These are phyloP conservation scores for Lachnellula cervina DNA, from an alignment of 2,329 filamentous ascomycete species.

Conservation along the genomic window DNA sequence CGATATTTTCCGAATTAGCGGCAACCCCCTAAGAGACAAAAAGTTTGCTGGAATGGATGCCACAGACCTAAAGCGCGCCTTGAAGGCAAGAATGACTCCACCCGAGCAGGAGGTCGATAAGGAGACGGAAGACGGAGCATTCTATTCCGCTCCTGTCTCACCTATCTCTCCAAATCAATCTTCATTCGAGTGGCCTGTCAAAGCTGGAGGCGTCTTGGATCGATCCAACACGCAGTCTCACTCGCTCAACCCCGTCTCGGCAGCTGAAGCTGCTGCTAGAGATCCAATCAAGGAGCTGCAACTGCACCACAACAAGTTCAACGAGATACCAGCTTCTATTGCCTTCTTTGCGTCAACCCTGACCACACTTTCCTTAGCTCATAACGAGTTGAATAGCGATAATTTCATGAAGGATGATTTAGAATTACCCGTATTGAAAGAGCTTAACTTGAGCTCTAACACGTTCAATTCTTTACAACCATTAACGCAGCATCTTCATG, in stretches of 20 bases:
- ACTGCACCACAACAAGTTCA: conserved; percentile 73
- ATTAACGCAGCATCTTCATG: conserved; percentile 61
- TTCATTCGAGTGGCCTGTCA: conserved; percentile 29
- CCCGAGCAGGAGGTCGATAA: conserved; percentile 25
- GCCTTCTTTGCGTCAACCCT: conserved; percentile 67
- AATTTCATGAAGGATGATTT: conserved; percentile 62
- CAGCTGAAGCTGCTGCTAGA: conserved; percentile 48
- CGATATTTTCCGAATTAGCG: conserved; percentile 68
- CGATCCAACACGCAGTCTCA: conserved; percentile 62
- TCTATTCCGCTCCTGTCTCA: conserved; percentile 23
- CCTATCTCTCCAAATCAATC: conserved; percentile 22
- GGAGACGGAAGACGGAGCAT: conserved; percentile 32
- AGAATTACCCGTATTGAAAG: conserved; percentile 67
- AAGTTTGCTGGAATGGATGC: conserved; percentile 78
- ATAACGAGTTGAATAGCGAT: conserved; percentile 65
- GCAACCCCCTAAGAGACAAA: conserved; percentile 87
- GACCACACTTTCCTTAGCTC: conserved; percentile 66
- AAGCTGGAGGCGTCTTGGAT: conserved; percentile 54
- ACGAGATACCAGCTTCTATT: conserved; percentile 63
- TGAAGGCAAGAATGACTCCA: conserved; percentile 63
- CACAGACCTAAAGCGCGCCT: conserved; percentile 71
- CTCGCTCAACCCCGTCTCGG: conserved; percentile 53
- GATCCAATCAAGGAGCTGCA: conserved; percentile 55
- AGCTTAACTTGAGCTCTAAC: conserved; percentile 72
- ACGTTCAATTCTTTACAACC: conserved; percentile 66